Percentiles rank a stretch among this genome's conserved stretches.
Conservation (phyloP, 306 rosid species). For the Fagus sylvatica region DNA sequence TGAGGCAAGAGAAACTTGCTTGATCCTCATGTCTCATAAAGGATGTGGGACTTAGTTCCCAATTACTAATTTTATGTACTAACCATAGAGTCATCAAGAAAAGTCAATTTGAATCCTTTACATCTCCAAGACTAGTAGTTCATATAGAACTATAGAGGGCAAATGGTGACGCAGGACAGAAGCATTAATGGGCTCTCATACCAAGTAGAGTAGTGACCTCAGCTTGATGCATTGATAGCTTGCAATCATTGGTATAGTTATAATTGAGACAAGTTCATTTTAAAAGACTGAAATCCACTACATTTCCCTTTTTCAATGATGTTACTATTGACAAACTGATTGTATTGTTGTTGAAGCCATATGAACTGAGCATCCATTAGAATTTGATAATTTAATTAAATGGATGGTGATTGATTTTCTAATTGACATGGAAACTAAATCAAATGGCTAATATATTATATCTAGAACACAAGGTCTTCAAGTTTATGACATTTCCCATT, state of each 20-base stretch:
- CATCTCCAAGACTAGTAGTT: neutral
- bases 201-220: too few species aligned
- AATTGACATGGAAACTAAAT: neutral
- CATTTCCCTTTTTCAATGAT: too few species aligned
- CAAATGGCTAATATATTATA: neutral
- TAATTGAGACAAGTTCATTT: too few species aligned
- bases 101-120: neutral
- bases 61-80: neutral
- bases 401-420: neutral
- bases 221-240: too few species aligned
- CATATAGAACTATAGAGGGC: neutral
- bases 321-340: neutral
- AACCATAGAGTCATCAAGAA: neutral
- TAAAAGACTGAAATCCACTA: too few species aligned
- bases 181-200: too few species aligned
- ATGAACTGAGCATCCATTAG: too few species aligned
- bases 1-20: neutral
- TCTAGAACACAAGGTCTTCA: neutral
- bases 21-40: neutral
- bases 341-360: neutral
- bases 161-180: neutral
- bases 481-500: slow-evolving; percentile 15
- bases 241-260: too few species aligned
- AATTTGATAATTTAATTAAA: neutral
- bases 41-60: neutral